Conservation (phyloP, 2,329 filamentous ascomycete genomes). For the Claviceps pusilla region DNA sequence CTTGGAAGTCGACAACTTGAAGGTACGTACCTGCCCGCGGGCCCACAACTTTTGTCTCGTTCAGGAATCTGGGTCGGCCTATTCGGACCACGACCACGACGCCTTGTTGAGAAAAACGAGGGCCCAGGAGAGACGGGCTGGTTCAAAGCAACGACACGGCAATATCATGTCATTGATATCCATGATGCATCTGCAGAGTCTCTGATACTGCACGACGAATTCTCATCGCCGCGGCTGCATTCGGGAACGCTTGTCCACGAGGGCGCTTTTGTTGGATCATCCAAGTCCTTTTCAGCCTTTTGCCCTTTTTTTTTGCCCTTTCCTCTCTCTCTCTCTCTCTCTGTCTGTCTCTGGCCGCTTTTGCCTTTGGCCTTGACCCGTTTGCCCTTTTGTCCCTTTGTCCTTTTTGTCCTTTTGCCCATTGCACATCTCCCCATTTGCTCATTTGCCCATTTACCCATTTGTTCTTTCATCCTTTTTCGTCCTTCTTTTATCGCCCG, state of each 20-base stretch:
- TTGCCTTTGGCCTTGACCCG: no score
- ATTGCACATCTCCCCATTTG: background rate
- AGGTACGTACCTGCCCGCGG: background rate
- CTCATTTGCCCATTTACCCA: background rate
- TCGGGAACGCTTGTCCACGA: constrained; percentile 2
- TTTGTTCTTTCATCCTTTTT: background rate
- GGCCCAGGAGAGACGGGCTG: constrained; percentile 12
- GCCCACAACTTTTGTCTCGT: constrained; percentile 5
- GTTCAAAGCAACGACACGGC: background rate
- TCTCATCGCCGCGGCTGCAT: constrained; percentile 8
- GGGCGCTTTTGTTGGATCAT: background rate
- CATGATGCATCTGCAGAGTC: constrained; percentile 2
- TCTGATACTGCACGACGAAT: constrained; percentile 9
- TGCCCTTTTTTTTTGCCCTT: background rate
- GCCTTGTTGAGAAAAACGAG: constrained; percentile 22
- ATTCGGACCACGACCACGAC: constrained; percentile 17
- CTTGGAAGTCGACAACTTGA: no score
- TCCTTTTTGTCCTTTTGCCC: constrained; percentile 4
- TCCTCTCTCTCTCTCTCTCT: background rate
- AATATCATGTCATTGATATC: background rate
- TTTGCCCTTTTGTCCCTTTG: constrained; percentile 2
- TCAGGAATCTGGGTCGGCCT: constrained; percentile 15
- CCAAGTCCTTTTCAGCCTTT: no score
- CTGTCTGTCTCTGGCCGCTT: no score
- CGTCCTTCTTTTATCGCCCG: background rate